Conservation (phyloP, 176 grass and related monocot genomes). For the Phragmites australis region DNA sequence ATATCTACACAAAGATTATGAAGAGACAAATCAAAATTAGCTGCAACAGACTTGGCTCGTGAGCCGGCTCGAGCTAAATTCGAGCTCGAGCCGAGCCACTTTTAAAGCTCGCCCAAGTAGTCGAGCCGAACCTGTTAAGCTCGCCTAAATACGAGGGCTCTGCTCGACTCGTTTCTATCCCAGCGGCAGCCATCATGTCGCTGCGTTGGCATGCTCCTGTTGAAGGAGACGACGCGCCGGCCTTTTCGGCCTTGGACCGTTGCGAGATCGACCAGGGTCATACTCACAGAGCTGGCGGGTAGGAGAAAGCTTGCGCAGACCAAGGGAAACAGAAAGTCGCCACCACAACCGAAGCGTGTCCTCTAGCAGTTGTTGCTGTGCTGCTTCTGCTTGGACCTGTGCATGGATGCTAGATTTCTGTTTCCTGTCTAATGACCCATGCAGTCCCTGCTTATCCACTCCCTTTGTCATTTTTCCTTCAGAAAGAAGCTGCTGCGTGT, state of each 20-base stretch:
- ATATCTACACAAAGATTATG: too few species aligned
- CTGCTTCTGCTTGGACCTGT: not conserved
- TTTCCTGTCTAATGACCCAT: conserved; percentile 19
- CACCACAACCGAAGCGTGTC: conserved; percentile 16
- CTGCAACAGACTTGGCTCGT: too few species aligned
- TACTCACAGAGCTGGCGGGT: conserved; percentile 3
- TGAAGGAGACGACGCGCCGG: not conserved
- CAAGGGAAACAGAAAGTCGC: conserved; percentile 5
- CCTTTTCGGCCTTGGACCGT: conserved; percentile 21
- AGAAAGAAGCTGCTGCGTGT: not conserved
- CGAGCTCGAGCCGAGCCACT: too few species aligned
- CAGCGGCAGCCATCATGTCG: conserved; percentile 35
- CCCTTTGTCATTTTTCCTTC: not conserved
- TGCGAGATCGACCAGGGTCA: not conserved
- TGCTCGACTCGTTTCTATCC: too few species aligned
- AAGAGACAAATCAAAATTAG: too few species aligned
- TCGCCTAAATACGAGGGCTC: too few species aligned
- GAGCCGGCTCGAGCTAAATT: too few species aligned
- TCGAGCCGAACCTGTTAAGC: too few species aligned
- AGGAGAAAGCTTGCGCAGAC: not conserved
- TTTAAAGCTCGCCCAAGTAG: too few species aligned
- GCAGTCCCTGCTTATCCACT: not conserved
- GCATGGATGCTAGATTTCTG: not conserved
- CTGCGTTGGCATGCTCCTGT: conserved; percentile 42
- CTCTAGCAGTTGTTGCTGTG: not conserved